Evolutionary conservation across 768 basidiomycete species (phyloP).

Genomic region (Hemileccinum rubropunctum): DNA sequence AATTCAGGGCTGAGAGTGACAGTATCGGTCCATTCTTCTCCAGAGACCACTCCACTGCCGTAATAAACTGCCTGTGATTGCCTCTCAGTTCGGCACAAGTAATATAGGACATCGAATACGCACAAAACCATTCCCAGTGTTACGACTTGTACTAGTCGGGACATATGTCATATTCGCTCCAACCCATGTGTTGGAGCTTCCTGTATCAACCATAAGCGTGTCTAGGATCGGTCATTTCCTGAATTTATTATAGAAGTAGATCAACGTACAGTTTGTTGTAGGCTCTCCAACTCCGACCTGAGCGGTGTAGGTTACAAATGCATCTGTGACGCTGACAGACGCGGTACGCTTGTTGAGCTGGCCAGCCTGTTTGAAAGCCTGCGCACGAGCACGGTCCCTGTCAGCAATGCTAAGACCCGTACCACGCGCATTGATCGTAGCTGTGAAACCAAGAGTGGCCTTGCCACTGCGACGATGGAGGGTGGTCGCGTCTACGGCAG

Average conservation of each 20-base stretch:
- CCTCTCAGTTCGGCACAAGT: not conserved
- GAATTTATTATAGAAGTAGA: too few species aligned
- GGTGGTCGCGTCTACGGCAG: too few species aligned
- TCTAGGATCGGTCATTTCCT: slow-evolving; percentile 11
- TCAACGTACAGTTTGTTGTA: slow-evolving; percentile 21
- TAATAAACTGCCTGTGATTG: not conserved
- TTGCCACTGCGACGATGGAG: not conserved
- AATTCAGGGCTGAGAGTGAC: not conserved
- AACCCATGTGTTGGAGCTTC: slow-evolving; percentile 30
- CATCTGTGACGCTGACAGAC: slow-evolving; percentile 17
- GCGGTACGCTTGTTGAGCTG: slow-evolving; percentile 5
- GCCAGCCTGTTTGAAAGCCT: slow-evolving; percentile 4
- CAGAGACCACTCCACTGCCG: not conserved
- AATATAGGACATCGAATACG: not conserved
- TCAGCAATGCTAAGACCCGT: slow-evolving; percentile 3
- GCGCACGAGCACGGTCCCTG: slow-evolving; percentile 20
- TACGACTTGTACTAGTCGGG: slow-evolving; percentile 6
- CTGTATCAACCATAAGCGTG: slow-evolving; percentile 28
- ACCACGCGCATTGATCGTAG: not conserved
- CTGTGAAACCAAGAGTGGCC: not conserved
- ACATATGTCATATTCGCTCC: slow-evolving; percentile 18
- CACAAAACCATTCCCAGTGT: slow-evolving; percentile 12
- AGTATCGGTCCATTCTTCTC: not conserved
- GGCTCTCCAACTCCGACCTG: slow-evolving; percentile 29
- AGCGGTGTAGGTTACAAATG: slow-evolving; percentile 23